Percentiles rank a stretch among this genome's conserved stretches.
These are phyloP conservation scores for Sporothrix sp. DNA, from an alignment of 2,329 filamentous ascomycete genomes.

Conservation along the genomic window DNA sequence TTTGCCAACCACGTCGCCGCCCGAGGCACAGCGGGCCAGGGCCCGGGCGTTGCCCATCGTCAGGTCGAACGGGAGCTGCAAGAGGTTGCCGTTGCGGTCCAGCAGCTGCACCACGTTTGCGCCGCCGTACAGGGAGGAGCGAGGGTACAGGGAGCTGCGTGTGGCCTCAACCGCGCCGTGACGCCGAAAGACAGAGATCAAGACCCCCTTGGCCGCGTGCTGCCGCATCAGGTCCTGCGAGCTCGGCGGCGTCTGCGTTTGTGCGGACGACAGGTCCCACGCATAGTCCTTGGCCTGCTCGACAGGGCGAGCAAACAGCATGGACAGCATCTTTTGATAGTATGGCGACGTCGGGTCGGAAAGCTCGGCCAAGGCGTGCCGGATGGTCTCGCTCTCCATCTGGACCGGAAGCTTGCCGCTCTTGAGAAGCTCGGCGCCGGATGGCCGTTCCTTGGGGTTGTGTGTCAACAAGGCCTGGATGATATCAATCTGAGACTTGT, in stretches of 20 bases:
- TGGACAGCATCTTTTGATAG: conserved; percentile 81
- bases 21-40: conserved; percentile 60
- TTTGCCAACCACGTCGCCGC: conserved; percentile 53
- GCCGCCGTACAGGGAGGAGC: conserved; percentile 66
- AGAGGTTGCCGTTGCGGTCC: conserved; percentile 72
- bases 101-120: conserved; percentile 68
- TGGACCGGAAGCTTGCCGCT: conserved; percentile 82
- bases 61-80: conserved; percentile 90
- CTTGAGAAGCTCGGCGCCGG: conserved; percentile 69
- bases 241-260: conserved; percentile 39
- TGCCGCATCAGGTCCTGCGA: conserved; percentile 55
- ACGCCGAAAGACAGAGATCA: conserved; percentile 71
- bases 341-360: conserved; percentile 78
- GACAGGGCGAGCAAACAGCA: conserved; percentile 66
- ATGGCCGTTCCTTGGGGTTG: conserved; percentile 71
- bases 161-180: conserved; percentile 81
- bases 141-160: conserved; percentile 68
- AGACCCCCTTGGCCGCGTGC: conserved; percentile 60
- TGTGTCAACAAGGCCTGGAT: conserved; percentile 73
- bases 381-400: conserved; percentile 85
- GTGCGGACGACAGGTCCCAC: conserved; percentile 57
- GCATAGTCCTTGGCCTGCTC: conserved; percentile 73
- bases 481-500: conserved; percentile 69
- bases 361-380: conserved; percentile 69
- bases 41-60: conserved; percentile 80